Conservation (phyloP, 345 rosid genomes). For the Syzygium oleosum region DNA sequence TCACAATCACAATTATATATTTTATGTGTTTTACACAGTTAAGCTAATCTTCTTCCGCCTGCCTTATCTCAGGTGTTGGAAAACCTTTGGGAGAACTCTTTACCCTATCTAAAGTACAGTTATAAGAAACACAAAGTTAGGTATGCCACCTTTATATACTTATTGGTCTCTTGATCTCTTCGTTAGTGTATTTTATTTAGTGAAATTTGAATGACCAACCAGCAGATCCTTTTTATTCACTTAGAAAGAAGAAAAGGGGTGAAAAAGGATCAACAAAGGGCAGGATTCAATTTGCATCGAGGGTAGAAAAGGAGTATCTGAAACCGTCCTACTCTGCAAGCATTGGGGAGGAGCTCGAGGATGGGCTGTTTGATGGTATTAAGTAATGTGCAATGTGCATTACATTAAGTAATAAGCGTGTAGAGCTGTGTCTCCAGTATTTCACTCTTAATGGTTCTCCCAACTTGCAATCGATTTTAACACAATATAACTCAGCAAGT, state of each 20-base stretch:
- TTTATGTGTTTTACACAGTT: not conserved
- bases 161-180: not conserved
- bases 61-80: conserved; percentile 49
- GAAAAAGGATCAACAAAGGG: conserved; percentile 38
- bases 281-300: conserved; percentile 50
- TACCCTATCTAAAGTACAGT: conserved; percentile 79
- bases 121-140: conserved; percentile 67
- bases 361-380: conserved; percentile 91
- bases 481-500: not conserved
- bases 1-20: not conserved
- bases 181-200: not conserved
- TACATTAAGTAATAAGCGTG: too few species aligned
- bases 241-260: conserved; percentile 57
- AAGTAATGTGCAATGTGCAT: not conserved
- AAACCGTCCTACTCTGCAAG: conserved; percentile 79
- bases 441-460: not conserved
- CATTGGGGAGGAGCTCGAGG: conserved; percentile 79
- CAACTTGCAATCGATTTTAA: not conserved
- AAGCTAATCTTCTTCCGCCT: not conserved
- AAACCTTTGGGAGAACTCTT: conserved; percentile 64
- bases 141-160: conserved; percentile 17
- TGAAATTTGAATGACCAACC: not conserved
- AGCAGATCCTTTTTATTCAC: not conserved
- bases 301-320: conserved; percentile 93
- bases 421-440: not conserved